Evolutionary conservation across 164 flowering plant genomes (phyloP), one percentile per base, ranked within the genome.

Genomic region (Chloranthus sessilifolius): DNA sequence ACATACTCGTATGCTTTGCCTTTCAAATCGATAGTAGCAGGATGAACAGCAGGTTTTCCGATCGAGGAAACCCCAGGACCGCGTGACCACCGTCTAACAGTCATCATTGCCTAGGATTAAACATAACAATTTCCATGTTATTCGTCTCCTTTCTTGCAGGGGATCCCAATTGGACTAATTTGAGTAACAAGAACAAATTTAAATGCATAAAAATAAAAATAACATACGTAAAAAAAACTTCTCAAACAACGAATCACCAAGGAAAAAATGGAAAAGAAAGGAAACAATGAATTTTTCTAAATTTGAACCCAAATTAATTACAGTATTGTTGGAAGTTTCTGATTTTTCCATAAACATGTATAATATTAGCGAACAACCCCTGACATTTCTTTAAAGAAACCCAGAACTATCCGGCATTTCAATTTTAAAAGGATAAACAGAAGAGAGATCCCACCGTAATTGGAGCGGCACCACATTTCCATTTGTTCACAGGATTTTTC

Each of bases 401-500:
- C n/a, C n/a, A 21, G 46, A 42, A 43, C 26, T 43, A 21, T 15
- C n/a, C 9, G 4, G 29, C 46, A 43, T 16, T 45, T 47, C n/a
- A 6, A 9, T 26, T 29, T 19, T 25, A 11, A 8, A n/a, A n/a
- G n/a, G n/a, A 21, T 19, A 20, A 24, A 41, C 5, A 40, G 24
- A 34, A 19, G 8, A 19, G 16, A 47, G 56, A 51, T 33, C 76
- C 0, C 72, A 94, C 97, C 38, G 99, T 70, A 15, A 94, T 74
- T 31, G 97, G 99, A 63, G 99, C 92, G 62, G 97, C 96, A 66
- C 90, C 99, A 74, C 97, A 94, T 6, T 73, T 71, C 99, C 99
- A 94, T 71, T 89, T 94, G 73, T 84, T 87, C 38, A 71, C 78
- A 26, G 97, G 99, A 61, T 70, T 87, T 70, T 87, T 89, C 64